phyloP scores from a whole-genome alignment of 2,329 filamentous ascomycete genomes.

The Xylaria sp. region DNA sequence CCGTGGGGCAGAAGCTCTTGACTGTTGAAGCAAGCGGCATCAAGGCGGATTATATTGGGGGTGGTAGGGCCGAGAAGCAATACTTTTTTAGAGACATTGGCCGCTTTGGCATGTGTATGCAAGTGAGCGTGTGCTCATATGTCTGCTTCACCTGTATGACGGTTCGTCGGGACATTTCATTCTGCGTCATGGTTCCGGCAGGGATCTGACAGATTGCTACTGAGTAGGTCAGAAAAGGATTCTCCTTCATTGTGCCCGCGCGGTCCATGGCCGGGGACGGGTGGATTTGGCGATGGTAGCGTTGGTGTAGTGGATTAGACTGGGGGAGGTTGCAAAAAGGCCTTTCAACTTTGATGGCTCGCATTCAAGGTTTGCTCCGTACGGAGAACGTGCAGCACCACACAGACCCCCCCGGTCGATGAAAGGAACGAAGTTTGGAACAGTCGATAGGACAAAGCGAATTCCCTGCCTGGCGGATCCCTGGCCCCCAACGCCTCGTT shows the following conservation, averaged over 20 bases:
- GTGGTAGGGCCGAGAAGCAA: slow-evolving; percentile 51
- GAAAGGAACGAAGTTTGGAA: slow-evolving; percentile 49
- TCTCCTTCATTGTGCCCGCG: slow-evolving; percentile 47
- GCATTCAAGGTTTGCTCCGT: slow-evolving; percentile 47
- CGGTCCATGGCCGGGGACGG: slow-evolving; percentile 46
- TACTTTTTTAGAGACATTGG: slow-evolving; percentile 49
- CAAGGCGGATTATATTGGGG: slow-evolving; percentile 51
- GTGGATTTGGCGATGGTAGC: slow-evolving; percentile 47
- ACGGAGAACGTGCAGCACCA: slow-evolving; percentile 33
- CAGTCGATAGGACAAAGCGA: slow-evolving; percentile 46
- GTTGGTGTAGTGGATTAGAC: slow-evolving; percentile 47
- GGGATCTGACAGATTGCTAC: slow-evolving; percentile 47
- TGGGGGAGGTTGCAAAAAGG: slow-evolving; percentile 44
- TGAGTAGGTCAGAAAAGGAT: slow-evolving; percentile 44
- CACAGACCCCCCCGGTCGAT: slow-evolving; percentile 41
- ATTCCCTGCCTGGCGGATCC: slow-evolving; percentile 43
- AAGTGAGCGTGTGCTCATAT: slow-evolving; percentile 48
- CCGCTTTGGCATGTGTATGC: slow-evolving; percentile 51
- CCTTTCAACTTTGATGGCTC: slow-evolving; percentile 45
- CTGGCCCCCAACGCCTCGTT: slow-evolving; percentile 45
- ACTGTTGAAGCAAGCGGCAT: slow-evolving; percentile 46
- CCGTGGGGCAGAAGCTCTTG: slow-evolving; percentile 43
- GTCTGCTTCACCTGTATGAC: slow-evolving; percentile 49
- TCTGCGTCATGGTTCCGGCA: slow-evolving; percentile 52
- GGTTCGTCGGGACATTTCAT: slow-evolving; percentile 47